Conservation (phyloP, 2,329 filamentous ascomycete species). For the Aspergillus pseudoglaucus region DNA sequence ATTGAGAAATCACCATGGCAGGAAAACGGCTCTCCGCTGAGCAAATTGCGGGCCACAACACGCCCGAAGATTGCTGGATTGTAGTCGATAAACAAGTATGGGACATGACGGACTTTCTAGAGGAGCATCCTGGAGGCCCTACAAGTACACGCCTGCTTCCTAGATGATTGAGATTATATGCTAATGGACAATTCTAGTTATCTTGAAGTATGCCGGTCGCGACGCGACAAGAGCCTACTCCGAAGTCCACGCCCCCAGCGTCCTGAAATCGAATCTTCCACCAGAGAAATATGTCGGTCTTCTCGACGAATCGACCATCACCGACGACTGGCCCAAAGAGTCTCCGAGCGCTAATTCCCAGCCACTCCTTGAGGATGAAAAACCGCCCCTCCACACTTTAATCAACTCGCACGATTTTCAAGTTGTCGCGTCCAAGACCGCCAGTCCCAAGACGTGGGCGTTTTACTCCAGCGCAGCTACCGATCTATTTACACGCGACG, state of each 20-base stretch:
- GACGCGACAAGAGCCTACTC: conserved; percentile 42
- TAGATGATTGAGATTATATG: not conserved
- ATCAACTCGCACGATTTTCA: conserved; percentile 59
- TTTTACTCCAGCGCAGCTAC: conserved; percentile 63
- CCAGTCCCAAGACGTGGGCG: conserved; percentile 61
- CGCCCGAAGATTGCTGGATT: conserved; percentile 54
- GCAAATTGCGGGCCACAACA: conserved; percentile 47
- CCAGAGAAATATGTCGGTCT: conserved; percentile 44
- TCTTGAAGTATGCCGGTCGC: conserved; percentile 40
- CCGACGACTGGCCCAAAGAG: conserved; percentile 42
- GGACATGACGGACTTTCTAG: conserved; percentile 60
- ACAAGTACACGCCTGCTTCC: conserved; percentile 34
- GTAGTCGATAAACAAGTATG: conserved; percentile 63
- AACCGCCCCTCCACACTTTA: conserved; percentile 48
- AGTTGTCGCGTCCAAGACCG: conserved; percentile 47
- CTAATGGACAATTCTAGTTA: conserved; percentile 24
- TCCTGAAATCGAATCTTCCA: conserved; percentile 39
- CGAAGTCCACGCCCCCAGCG: conserved; percentile 42
- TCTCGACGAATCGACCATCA: conserved; percentile 45
- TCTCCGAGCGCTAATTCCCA: conserved; percentile 27
- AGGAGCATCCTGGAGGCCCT: conserved; percentile 57
- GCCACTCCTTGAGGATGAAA: conserved; percentile 28
- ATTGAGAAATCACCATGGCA: conserved; percentile 18
- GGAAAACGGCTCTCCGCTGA: conserved; percentile 32
- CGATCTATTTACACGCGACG: conserved; percentile 51